Conservation (phyloP, 768 basidiomycete species). For the Tulasnella sp. region DNA sequence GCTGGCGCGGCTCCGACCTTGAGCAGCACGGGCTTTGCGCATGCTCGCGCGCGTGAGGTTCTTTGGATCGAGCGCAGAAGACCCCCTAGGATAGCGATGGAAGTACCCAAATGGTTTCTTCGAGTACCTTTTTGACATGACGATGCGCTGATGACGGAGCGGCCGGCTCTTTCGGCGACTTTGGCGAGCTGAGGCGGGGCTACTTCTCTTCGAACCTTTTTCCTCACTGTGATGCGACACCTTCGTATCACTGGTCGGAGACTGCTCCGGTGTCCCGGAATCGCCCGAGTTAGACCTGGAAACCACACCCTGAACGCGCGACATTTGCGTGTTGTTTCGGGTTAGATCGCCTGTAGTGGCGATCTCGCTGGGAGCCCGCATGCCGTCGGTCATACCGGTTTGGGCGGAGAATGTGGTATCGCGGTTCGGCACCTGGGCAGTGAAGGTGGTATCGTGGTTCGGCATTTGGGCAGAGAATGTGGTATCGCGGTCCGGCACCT, state of each 20-base stretch:
- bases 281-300: conserved; percentile 10
- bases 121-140: neutral
- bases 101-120: conserved; percentile 20
- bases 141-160: neutral
- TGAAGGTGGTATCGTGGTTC: neutral
- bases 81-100: conserved; percentile 13
- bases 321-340: conserved; percentile 15
- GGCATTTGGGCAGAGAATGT: neutral
- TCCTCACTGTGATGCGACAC: neutral
- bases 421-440: neutral
- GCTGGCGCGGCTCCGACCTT: conserved; percentile 1
- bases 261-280: neutral
- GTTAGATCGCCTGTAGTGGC: conserved; percentile 7
- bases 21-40: neutral
- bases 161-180: neutral
- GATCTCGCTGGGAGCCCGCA: neutral
- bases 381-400: neutral
- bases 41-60: neutral
- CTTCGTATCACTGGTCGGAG: neutral
- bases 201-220: neutral
- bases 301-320: neutral
- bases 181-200: neutral
- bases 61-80: neutral
- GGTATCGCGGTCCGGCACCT: neutral
- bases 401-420: neutral